Conservation (phyloP, 1,284 basidiomycete genomes). For the Hortiboletus rubellus region DNA sequence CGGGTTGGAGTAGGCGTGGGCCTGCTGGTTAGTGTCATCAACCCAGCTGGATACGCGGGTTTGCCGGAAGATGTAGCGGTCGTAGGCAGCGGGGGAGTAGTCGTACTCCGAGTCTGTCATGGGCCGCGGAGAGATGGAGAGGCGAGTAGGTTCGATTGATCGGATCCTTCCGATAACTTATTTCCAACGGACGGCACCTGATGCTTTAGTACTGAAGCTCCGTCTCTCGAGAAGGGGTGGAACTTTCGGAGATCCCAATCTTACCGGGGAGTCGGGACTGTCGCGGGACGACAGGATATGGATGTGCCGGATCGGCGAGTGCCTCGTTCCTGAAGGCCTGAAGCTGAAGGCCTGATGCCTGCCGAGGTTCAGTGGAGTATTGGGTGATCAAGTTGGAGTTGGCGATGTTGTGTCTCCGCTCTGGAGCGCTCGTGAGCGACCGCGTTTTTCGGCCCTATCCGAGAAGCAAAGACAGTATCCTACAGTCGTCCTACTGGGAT, state of each 20-base stretch:
- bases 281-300: slow-evolving; percentile 74
- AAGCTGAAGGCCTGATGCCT: neutral
- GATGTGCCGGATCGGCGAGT: slow-evolving; percentile 49
- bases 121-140: slow-evolving; percentile 8
- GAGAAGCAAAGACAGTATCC: slow-evolving; percentile 46
- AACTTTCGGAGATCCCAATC: too few relatives aligned
- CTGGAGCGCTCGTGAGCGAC: slow-evolving; percentile 78
- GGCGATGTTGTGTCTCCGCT: slow-evolving; percentile 73
- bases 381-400: slow-evolving; percentile 54
- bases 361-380: slow-evolving; percentile 48
- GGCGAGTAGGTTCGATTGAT: slow-evolving; percentile 17
- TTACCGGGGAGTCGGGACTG: too few relatives aligned
- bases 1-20: slow-evolving; percentile 31
- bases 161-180: slow-evolving; percentile 1
- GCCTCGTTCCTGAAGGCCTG: neutral
- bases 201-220: too few relatives aligned
- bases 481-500: slow-evolving; percentile 10
- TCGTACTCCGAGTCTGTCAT: slow-evolving; percentile 53
- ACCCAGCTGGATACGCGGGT: slow-evolving; percentile 49
- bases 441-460: slow-evolving; percentile 58
- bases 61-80: slow-evolving; percentile 44
- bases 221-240: too few relatives aligned
- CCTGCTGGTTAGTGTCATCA: slow-evolving; percentile 24
- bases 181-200: too few relatives aligned
- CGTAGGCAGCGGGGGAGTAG: slow-evolving; percentile 52